Percentiles rank a stretch among this genome's conserved stretches.
These are phyloP conservation scores for Termitomyces sp. DNA, from an alignment of 768 basidiomycete genomes.

Conservation along the genomic window DNA sequence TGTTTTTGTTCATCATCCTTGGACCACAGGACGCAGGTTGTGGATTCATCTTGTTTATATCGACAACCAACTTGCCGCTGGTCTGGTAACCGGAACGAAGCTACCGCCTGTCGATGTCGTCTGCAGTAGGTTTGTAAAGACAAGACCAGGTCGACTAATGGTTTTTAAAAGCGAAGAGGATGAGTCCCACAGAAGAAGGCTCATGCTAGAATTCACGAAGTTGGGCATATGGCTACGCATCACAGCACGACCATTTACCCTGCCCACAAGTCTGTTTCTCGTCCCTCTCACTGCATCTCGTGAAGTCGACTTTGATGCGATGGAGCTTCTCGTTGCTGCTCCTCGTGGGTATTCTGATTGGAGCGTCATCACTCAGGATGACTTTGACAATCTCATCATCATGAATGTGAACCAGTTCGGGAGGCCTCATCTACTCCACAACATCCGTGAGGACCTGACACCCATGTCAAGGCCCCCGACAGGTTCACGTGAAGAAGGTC, in stretches of 20 bases:
- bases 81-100: slow-evolving; percentile 60
- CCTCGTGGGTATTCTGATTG: slow-evolving; percentile 53
- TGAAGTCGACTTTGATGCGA: slow-evolving; percentile 53
- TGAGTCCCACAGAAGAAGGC: slow-evolving; percentile 37
- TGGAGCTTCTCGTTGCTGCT: slow-evolving; percentile 42
- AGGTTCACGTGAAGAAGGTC: slow-evolving; percentile 43
- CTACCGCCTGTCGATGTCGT: slow-evolving; percentile 43
- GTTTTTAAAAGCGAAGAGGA: slow-evolving; percentile 34
- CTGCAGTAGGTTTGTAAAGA: slow-evolving; percentile 29
- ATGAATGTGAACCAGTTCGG: slow-evolving; percentile 52
- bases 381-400: slow-evolving; percentile 47
- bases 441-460: slow-evolving; percentile 60
- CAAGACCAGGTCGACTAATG: slow-evolving; percentile 27
- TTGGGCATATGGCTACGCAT: slow-evolving; percentile 57
- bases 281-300: slow-evolving; percentile 51
- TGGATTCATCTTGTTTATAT: slow-evolving; percentile 62
- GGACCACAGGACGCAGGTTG: slow-evolving; percentile 48
- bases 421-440: slow-evolving; percentile 48
- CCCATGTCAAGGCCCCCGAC: slow-evolving; percentile 52
- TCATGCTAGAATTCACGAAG: slow-evolving; percentile 65
- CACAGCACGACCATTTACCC: slow-evolving; percentile 49
- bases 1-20: slow-evolving; percentile 62
- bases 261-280: slow-evolving; percentile 55
- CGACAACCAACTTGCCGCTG: slow-evolving; percentile 45
- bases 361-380: slow-evolving; percentile 41